These are phyloP conservation scores for Cryomyces antarcticus DNA, from an alignment of 495 filamentous ascomycete species.

Conservation along the genomic window DNA sequence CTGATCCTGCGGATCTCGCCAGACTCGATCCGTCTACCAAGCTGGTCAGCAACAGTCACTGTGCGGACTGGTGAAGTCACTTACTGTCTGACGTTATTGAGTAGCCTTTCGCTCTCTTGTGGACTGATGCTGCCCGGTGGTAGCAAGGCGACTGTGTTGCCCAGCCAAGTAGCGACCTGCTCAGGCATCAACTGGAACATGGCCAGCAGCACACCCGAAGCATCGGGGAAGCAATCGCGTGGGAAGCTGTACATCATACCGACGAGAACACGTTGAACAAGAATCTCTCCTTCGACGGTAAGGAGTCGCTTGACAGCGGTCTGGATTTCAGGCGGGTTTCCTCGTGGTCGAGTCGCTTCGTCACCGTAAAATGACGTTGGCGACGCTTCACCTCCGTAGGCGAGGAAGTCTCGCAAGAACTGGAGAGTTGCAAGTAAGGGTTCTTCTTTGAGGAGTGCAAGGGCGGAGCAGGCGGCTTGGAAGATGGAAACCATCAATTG, in stretches of 20 bases:
- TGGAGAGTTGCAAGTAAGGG: conserved; percentile 80
- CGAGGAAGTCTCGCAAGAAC: conserved; percentile 82
- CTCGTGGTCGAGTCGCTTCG: conserved; percentile 16
- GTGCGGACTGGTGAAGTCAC: neutral
- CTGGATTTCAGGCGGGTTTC: conserved; percentile 20
- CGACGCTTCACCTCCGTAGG: conserved; percentile 62
- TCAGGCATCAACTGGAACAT: conserved; percentile 73
- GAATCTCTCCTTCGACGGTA: conserved; percentile 45
- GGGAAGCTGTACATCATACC: conserved; percentile 99
- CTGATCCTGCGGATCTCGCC: conserved; percentile 69
- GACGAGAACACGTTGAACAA: conserved; percentile 70
- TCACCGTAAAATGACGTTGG: conserved; percentile 45
- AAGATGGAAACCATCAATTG: conserved; percentile 62
- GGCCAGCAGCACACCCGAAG: conserved; percentile 71
- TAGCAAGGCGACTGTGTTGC: conserved; percentile 61
- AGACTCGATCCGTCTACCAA: conserved; percentile 31
- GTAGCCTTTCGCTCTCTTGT: conserved; percentile 27
- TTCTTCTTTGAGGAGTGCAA: conserved; percentile 75
- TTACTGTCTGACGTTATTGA: conserved; percentile 24
- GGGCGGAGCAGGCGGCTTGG: conserved; percentile 62
- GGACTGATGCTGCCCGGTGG: conserved; percentile 60
- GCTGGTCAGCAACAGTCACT: neutral
- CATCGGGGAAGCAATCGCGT: conserved; percentile 81
- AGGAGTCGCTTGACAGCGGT: conserved; percentile 53
- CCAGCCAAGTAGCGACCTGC: conserved; percentile 59